A percentile compares a stretch with the other conserved stretches of the same genome.
These are phyloP conservation scores for Pseudogymnoascus sp. DNA, from an alignment of 2,329 filamentous ascomycete species.

Conservation along the genomic window DNA sequence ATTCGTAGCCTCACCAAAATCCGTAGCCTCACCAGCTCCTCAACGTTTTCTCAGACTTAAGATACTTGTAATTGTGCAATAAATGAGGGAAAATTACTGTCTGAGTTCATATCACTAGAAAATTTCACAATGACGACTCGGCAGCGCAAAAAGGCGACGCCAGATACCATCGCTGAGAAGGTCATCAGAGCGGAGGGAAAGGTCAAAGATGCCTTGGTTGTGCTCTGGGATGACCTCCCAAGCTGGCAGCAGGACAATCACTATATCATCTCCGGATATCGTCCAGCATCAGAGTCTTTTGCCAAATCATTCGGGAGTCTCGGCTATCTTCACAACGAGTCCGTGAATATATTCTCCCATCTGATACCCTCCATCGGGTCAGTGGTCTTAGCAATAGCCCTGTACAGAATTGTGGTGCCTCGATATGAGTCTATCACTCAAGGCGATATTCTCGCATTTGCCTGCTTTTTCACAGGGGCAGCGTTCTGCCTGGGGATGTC, in stretches of 20 bases:
- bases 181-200: conserved; percentile 23
- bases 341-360: conserved; percentile 65
- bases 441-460: conserved; percentile 62
- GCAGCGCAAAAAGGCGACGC: conserved; percentile 21
- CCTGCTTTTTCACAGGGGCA: conserved; percentile 71
- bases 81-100: not conserved
- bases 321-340: conserved; percentile 52
- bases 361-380: conserved; percentile 51
- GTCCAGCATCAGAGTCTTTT: conserved; percentile 54
- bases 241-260: conserved; percentile 56
- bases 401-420: conserved; percentile 51
- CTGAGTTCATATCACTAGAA: not conserved
- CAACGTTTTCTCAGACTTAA: not conserved
- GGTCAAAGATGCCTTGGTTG: conserved; percentile 31
- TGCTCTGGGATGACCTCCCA: conserved; percentile 44
- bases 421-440: conserved; percentile 55
- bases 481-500: conserved; percentile 69
- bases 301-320: conserved; percentile 47
- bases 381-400: conserved; percentile 43
- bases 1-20: not conserved
- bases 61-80: not conserved
- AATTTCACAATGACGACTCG: conserved; percentile 19
- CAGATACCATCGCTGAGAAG: conserved; percentile 18
- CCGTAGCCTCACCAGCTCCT: not conserved
- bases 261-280: conserved; percentile 59